A percentile compares a stretch with the other conserved stretches of the same genome.
Evolutionary conservation across 306 rosid species (phyloP).

Genomic region (Pterocarpus macrocarpus): DNA sequence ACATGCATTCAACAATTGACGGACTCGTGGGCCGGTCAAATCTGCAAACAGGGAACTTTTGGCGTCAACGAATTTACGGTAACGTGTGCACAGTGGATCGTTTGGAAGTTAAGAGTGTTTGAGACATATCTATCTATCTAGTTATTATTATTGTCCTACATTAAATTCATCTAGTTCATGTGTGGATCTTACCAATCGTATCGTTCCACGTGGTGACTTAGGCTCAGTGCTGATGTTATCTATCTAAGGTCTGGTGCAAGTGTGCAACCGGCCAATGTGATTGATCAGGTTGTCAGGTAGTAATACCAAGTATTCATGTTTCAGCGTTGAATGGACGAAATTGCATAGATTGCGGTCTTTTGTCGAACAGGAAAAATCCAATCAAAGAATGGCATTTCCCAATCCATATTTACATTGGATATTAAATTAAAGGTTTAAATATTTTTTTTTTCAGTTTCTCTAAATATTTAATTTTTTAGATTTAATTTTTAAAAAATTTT

Average conservation of each 20-base stretch:
- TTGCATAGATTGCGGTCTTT: constrained; percentile 4
- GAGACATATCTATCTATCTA: too few species aligned
- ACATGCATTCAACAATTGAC: not conserved
- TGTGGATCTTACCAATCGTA: not conserved
- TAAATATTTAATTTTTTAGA: too few species aligned
- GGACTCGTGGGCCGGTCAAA: not conserved
- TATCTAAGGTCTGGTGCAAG: not conserved
- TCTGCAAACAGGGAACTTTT: not conserved
- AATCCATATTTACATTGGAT: not conserved
- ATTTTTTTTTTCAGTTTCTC: too few species aligned
- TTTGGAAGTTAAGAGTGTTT: constrained; percentile 42
- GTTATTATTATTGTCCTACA: not conserved
- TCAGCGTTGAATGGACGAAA: not conserved
- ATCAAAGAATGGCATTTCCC: not conserved
- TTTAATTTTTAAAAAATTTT: too few species aligned
- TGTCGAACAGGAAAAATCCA: constrained; percentile 17
- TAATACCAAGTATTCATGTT: not conserved
- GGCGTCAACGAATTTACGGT: not conserved
- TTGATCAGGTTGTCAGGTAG: not conserved
- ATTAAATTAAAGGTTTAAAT: not conserved
- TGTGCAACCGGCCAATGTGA: not conserved
- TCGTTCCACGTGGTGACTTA: constrained; percentile 14
- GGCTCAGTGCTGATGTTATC: not conserved
- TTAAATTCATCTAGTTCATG: not conserved
- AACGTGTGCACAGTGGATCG: constrained; percentile 43